Evolutionary conservation across 805 yeast species (phyloP).

Genomic region (Cyberlindnera japonica): DNA sequence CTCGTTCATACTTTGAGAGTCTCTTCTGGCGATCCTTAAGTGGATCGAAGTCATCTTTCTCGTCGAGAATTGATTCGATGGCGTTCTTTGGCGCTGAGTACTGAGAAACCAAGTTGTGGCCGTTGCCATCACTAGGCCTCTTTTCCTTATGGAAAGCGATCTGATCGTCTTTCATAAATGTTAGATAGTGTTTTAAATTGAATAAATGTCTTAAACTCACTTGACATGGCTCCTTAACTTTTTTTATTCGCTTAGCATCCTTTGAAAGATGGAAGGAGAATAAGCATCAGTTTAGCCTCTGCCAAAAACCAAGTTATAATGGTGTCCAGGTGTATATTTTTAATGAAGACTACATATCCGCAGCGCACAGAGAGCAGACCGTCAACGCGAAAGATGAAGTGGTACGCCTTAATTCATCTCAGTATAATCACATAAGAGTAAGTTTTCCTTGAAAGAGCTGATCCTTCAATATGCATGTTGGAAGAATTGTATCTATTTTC

Average conservation of each 20-base stretch:
- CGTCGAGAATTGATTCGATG: slow-evolving; percentile 14
- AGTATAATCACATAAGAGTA: neutral
- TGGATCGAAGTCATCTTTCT: slow-evolving; percentile 29
- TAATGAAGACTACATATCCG: no score
- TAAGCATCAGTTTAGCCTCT: no score
- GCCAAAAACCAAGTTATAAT: neutral
- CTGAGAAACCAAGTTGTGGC: slow-evolving; percentile 35
- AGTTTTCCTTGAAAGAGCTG: no score
- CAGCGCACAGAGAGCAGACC: no score
- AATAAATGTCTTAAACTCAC: no score
- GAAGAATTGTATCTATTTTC: no score
- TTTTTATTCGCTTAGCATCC: neutral
- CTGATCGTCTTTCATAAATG: slow-evolving; percentile 3
- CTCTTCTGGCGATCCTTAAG: slow-evolving; percentile 25
- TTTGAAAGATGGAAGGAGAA: neutral
- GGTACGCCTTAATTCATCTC: neutral
- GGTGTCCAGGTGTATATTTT: slow-evolving; percentile 4
- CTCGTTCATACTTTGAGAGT: slow-evolving; percentile 34
- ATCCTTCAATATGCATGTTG: no score
- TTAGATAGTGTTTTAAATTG: no score
- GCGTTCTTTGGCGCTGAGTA: slow-evolving; percentile 39
- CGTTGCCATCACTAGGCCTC: slow-evolving; percentile 11
- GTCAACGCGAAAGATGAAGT: no score
- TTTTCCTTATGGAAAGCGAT: slow-evolving; percentile 14
- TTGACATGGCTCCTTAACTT: slow-evolving; percentile 5